A percentile compares a stretch with the other conserved stretches of the same genome.
phyloP scores from a whole-genome alignment of 192 early-diverging fungal species.

The Coemansia sp. region DNA sequence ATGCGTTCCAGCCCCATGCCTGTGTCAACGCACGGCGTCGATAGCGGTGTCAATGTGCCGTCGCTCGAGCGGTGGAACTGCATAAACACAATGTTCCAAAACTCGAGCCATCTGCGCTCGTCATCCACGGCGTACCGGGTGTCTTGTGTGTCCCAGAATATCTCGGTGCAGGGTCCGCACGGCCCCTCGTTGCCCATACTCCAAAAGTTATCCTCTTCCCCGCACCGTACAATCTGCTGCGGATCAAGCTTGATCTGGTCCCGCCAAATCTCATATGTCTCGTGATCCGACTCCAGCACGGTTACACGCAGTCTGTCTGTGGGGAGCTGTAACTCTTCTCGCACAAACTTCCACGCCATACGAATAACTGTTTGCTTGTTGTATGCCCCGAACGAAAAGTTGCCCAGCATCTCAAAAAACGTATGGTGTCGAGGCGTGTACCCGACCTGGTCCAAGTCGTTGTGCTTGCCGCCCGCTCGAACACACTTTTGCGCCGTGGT shows the following conservation, averaged over 20 bases:
- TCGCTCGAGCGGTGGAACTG: conserved; percentile 92
- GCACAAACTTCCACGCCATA: conserved; percentile 90
- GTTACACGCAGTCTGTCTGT: conserved; percentile 87
- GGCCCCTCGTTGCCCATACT: conserved; percentile 97
- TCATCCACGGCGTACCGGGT: conserved; percentile 79
- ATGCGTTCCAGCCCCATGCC: conserved; percentile 97
- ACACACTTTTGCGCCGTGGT: conserved; percentile 98
- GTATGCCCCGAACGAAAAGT: conserved; percentile 99
- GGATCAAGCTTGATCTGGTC: conserved; percentile 84
- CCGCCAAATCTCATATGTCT: conserved; percentile 68
- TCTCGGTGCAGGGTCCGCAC: conserved; percentile 96
- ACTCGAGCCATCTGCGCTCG: conserved; percentile 93
- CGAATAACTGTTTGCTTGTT: conserved; percentile 89
- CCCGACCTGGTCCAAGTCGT: conserved; percentile 97
- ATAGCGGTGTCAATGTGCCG: conserved; percentile 77
- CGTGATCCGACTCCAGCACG: conserved; percentile 85
- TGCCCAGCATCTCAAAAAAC: conserved; percentile 99
- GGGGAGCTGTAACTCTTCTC: conserved; percentile 74
- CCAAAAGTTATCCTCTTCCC: conserved; percentile 97
- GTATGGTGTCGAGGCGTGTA: conserved; percentile 97
- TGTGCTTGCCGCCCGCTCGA: conserved; percentile 97
- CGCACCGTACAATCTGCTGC: conserved; percentile 76
- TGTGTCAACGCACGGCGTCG: conserved; percentile 95
- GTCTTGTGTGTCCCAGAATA: conserved; percentile 95
- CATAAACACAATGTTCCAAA: conserved; percentile 99